Base-by-base conservation (phyloP, 768 basidiomycete species). In the Tricholoma saponaceum region DNA sequence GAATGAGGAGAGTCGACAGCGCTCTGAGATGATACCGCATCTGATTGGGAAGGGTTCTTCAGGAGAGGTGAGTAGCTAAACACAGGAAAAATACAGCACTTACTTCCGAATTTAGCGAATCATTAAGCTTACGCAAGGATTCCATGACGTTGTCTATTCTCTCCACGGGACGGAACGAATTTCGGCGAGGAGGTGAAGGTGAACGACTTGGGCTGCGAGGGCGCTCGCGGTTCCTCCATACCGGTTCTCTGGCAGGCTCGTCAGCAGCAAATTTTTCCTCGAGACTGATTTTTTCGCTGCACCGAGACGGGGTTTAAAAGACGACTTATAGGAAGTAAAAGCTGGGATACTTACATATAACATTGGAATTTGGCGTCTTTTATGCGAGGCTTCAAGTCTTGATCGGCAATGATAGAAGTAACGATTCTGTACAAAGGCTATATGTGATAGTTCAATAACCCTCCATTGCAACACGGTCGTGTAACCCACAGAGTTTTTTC, bases 101-200 rank as follows among this genome's bases (percentile, higher is more conserved):
- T 26, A 39, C 52, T 25, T 41, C 35, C 12, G 16, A 6, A 14
- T 23, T 39, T 10, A 59, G 22, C 2, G 54, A 55, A 5, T 37
- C 30, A 22, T 25, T 39, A 6, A 59, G 14, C 28, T 43, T 54
- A 1, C 10, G 32, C 39, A 59, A 18, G 9, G 47, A 51, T 25
- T 51, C 33, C 26, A 58, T 58, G n/a, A 59, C 50, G 12, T 5
- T 37, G 9, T 59, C 58, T 23, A 59, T 51, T 26, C 26, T 47
- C 14, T 51, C 16, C 10, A 50, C 23, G 13, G 39, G 0, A 14
- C 32, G 6, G 14, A 32, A 7, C 14, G 55, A 22, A 23, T 23
- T 10, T 18, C 16, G 39, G 54, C 58, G 37, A 20, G 18, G 22
- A n/a, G 49, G 57, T 23, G 39, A 26, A 55, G 3, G 28, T 25